Evolutionary conservation across 2,329 filamentous ascomycete genomes (phyloP), one percentile per base, ranked within the genome.

Genomic region (Curvularia lunata): DNA sequence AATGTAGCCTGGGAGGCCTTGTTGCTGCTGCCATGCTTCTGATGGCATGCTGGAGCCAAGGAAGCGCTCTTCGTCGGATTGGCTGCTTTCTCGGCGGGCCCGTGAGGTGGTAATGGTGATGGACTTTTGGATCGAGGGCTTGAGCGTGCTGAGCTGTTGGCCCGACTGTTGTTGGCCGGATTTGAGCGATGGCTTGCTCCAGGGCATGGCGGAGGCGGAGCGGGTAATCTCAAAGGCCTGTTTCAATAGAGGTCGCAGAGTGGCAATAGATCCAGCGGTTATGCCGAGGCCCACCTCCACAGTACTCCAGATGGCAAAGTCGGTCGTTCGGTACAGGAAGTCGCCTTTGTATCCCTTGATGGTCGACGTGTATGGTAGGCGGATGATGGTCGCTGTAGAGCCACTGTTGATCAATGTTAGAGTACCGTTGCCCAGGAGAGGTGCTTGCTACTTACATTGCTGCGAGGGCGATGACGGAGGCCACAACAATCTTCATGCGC

Each of bases 401-500:
- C 84, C 71, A 58, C 70, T 73, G 40, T 45, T 49, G 5, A 38
- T 18, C 5, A 4, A 10, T n/a, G 50, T 69, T 46, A 69, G 56
- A 23, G 38, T 9, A 4, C n/a, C 47, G n/a, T 7, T 28, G 6
- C 25, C 10, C 40, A 46, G 27, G 10, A 37, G 13, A 19, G 37
- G 5, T 25, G 16, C 10, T 23, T 21, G 19, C n/a, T 45, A 65
- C 68, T 64, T 64, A 73, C 70, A 74, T 66, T 19, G 72, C 70
- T 13, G 71, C 72, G 73, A 88, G 79, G 12, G 78, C 78, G 61
- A 88, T 75, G 48, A 88, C 78, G 2, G 77, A 76, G 16, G 82
- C 80, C 27, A 87, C 74, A 1, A 83, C 81, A 10, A 80, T 46
- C 66, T 86, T 87, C 13, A 80, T 81, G 56, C 77, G 78, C 21